These are phyloP conservation scores for Thraustochytrium sp. DNA, from an alignment of 352 stramenopile species.

Conservation along the genomic window DNA sequence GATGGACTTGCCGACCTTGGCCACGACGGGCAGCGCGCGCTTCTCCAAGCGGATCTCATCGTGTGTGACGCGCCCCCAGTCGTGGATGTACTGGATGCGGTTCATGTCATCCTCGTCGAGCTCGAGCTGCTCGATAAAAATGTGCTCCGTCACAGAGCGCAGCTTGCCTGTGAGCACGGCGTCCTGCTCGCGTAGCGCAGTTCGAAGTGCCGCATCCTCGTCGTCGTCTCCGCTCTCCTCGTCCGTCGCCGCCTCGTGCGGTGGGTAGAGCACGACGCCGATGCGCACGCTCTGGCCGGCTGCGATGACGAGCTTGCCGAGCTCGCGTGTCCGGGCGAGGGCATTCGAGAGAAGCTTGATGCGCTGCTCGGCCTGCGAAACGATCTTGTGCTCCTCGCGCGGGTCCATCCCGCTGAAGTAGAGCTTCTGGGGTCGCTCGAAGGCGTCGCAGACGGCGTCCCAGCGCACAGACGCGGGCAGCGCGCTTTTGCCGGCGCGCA, in stretches of 20 bases:
- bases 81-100: slow-evolving; percentile 4
- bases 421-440: slow-evolving; percentile 29
- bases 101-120: slow-evolving; percentile 22
- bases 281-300: neutral
- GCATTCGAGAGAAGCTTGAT: neutral
- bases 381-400: neutral
- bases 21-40: slow-evolving; percentile 12
- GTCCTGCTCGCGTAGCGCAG: neutral
- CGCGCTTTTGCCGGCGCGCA: neutral
- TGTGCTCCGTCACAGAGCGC: neutral
- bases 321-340: too few species aligned
- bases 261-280: slow-evolving; percentile 13
- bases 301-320: neutral
- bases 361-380: slow-evolving; percentile 1
- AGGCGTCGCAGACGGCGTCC: slow-evolving; percentile 12
- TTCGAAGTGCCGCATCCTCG: neutral
- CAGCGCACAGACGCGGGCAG: neutral
- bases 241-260: neutral
- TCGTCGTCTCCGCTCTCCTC: neutral
- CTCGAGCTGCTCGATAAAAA: slow-evolving; percentile 26
- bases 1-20: slow-evolving; percentile 22
- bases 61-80: slow-evolving; percentile 1
- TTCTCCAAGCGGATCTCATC: neutral
- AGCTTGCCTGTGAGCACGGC: slow-evolving; percentile 12
- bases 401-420: slow-evolving; percentile 39